Base-by-base conservation (phyloP, 306 rosid species). In the Potentilla sterilis region DNA sequence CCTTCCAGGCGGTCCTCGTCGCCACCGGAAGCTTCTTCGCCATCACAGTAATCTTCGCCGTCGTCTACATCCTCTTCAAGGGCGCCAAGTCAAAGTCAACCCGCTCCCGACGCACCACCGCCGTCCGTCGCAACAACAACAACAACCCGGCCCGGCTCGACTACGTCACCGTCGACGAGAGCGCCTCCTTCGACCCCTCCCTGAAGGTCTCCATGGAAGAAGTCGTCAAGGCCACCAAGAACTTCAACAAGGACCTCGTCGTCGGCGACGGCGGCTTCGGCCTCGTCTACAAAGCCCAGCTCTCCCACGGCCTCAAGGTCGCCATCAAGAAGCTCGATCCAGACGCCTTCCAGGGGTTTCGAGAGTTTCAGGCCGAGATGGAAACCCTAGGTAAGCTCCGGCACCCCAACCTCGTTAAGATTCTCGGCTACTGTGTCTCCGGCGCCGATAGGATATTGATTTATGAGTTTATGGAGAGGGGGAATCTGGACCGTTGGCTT, bases 211-310 rank as follows among this genome's bases (percentile, higher is more conserved):
- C 96, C 72, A 85, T 88, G 89, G 81, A 78, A 3, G 96, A 95
- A 47, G 88, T 92, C 82, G 38, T 80, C 12, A 55, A 37, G 55
- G 97, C 97, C 65, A 95, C 98, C 66, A 79, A 83, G 22, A 84
- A 90, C 75, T 95, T 95, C 91, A 83, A 91, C 59, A 32, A 86
- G 1, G 81, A 85, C 40, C 86, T 87, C 14, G 81, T 95, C 82
- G 88, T 95, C 67, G 97, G 99, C 71, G 99, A 92, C 79, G 97
- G 99, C 14, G 83, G 97, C 84, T 95, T 95, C 85, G 97, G 97
- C 66, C 82, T 90, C 49, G 99, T 95, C 67, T 95, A 92, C 87
- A 86, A 83, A 78, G 99, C 97, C 7, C 81, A 82, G 13, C 96
- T 95, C 83, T 67, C 91, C 76, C 77, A 67, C 83, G 96, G 93